Evolutionary conservation across 2,329 filamentous ascomycete genomes (phyloP), one percentile per base, ranked within the genome.

Genomic region (Sporothrix globosa): DNA sequence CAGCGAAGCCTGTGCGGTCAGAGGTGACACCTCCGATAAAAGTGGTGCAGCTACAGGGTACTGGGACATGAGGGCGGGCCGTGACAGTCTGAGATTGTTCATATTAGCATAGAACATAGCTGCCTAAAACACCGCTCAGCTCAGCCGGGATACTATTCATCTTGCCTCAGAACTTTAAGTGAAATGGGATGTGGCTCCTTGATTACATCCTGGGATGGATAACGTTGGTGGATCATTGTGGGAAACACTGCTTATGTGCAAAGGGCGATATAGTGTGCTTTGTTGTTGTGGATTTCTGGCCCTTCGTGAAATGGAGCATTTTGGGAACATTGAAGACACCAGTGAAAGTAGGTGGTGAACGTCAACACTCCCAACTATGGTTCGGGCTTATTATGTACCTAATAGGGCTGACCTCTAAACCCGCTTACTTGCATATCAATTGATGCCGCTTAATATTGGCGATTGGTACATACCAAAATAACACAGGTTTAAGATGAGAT

Each of bases 171-270:
- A 66, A 92, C 92, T 83, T 94, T 95, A 68, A 94, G 82, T 67
- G 91, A 93, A 60, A 94, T 87, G 24, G 90, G 88, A 80, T 94
- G 91, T 50, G 91, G 91, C 80, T 94, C 92, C 79, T 92, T 92
- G 72, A 85, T 79, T 2, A 83, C 81, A 72, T 88, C 86, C 70
- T 86, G 83, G 17, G 86, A 86, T 9, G 85, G 82, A 74, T 86
- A 87, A 74, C 85, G 80, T 78, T 88, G 86, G 75, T 88, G 86
- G 78, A 84, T 87, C 86, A 88, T 88, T 61, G n/a, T 44, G 34
- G 9, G 30, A 21, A 60, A 60, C 7, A 10, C 11, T 19, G 56
- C 3, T 10, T 11, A 60, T 39, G 34, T 10, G 10, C 14, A 44
- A 13, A 24, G 13, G 56, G 7, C 5, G n/a, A 13, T 44, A 14